Evolutionary conservation across 2,329 filamentous ascomycete species (phyloP).

Genomic region (Curvularia verruculosa): DNA sequence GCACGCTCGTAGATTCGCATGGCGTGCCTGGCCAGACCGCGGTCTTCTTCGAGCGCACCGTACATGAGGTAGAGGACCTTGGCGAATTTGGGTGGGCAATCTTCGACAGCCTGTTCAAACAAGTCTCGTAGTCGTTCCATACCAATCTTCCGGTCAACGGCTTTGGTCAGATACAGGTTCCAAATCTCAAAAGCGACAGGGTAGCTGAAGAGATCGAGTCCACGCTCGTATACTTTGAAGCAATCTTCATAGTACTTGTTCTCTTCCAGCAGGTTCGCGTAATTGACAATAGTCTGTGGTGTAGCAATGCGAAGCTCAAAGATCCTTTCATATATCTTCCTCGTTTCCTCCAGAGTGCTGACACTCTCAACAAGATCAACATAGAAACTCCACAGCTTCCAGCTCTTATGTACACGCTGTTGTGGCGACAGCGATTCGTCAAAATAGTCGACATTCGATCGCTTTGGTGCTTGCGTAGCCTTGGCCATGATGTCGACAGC

Average conservation of each 20-base stretch:
- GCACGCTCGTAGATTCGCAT: conserved; percentile 99
- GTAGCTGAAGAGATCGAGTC: conserved; percentile 97
- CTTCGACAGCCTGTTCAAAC: conserved; percentile 96
- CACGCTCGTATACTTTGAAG: conserved; percentile 96
- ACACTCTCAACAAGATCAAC: conserved; percentile 97
- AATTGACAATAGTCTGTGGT: conserved; percentile 98
- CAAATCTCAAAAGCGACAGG: conserved; percentile 97
- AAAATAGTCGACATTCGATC: conserved; percentile 99
- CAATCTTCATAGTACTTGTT: conserved; percentile 95
- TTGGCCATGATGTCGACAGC: conserved; percentile 97
- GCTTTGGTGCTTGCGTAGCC: conserved; percentile 93
- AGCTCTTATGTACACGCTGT: conserved; percentile 97
- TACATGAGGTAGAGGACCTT: conserved; percentile 98
- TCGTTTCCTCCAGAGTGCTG: conserved; percentile 86
- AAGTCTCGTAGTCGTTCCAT: conserved; percentile 93
- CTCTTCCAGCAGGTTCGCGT: conserved; percentile 92
- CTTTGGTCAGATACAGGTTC: conserved; percentile 98
- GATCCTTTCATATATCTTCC: conserved; percentile 93
- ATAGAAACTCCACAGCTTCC: conserved; percentile 99
- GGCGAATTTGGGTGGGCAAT: conserved; percentile 92
- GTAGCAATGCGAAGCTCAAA: conserved; percentile 98
- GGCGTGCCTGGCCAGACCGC: conserved; percentile 90
- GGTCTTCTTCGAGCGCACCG: conserved; percentile 93
- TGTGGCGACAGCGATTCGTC: conserved; percentile 93
- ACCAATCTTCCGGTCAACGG: conserved; percentile 92